phyloP scores from a whole-genome alignment of 768 basidiomycete genomes.

The Phlegmacium glaucopus region DNA sequence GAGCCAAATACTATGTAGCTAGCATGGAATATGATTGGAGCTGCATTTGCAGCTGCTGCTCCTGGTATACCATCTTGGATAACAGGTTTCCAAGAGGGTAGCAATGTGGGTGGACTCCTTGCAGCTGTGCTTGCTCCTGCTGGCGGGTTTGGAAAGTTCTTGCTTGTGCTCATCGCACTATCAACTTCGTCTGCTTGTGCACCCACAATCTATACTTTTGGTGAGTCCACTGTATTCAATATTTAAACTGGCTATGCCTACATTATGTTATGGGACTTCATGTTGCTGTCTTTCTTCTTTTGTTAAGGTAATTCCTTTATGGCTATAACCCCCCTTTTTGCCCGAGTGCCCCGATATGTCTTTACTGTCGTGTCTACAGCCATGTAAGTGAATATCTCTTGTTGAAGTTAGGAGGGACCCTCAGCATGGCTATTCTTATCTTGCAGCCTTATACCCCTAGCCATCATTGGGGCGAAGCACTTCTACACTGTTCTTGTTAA shows the following conservation, averaged over 20 bases:
- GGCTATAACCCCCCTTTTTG: slow-evolving; percentile 52
- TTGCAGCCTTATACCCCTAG: slow-evolving; percentile 67
- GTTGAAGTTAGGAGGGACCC: neutral
- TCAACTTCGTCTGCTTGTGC: slow-evolving; percentile 74
- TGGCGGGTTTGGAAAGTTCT: slow-evolving; percentile 66
- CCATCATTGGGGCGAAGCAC: slow-evolving; percentile 66
- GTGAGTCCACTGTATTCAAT: slow-evolving; percentile 22
- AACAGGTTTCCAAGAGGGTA: slow-evolving; percentile 46
- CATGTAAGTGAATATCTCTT: slow-evolving; percentile 42
- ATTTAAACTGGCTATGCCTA: neutral
- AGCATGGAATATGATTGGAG: slow-evolving; percentile 56
- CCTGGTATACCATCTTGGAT: slow-evolving; percentile 54
- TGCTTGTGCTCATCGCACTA: slow-evolving; percentile 68
- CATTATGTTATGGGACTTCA: neutral
- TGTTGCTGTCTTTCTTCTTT: neutral
- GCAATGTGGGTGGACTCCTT: slow-evolving; percentile 62
- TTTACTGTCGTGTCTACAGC: slow-evolving; percentile 63
- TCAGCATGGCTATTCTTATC: too few relatives aligned
- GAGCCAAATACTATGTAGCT: slow-evolving; percentile 25
- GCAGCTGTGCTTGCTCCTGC: slow-evolving; percentile 57
- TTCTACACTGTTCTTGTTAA: slow-evolving; percentile 65
- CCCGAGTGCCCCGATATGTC: slow-evolving; percentile 63
- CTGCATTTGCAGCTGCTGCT: slow-evolving; percentile 59
- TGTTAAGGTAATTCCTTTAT: slow-evolving; percentile 57
- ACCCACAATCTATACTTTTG: slow-evolving; percentile 75